Evolutionary conservation across 306 rosid species (phyloP).

Genomic region (Sophora flavescens): DNA sequence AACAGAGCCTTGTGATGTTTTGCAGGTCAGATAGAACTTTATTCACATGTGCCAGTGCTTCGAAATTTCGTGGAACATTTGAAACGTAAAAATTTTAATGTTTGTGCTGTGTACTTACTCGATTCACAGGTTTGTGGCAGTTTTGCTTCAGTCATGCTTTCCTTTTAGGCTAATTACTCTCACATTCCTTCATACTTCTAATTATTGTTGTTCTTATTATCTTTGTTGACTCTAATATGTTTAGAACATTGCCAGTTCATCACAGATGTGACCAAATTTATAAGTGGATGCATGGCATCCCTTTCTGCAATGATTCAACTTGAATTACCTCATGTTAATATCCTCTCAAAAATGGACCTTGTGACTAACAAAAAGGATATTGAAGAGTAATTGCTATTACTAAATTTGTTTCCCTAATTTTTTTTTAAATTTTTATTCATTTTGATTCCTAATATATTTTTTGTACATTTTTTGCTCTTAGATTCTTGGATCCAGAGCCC

Average conservation of each 20-base stretch:
- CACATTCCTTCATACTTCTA: constrained; percentile 12
- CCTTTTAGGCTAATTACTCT: no score
- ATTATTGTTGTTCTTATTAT: not conserved
- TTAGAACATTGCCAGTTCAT: constrained; percentile 60
- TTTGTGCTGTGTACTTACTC: no score
- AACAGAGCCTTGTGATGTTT: no score
- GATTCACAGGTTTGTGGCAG: no score
- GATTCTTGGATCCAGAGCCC: no score
- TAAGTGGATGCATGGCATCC: constrained; percentile 91
- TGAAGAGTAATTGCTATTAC: constrained; percentile 64
- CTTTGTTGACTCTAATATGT: constrained; percentile 32
- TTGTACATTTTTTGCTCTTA: no score
- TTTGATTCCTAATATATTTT: no score
- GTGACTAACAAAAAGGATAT: constrained; percentile 78
- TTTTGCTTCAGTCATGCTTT: no score
- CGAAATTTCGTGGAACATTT: no score
- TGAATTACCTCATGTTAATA: constrained; percentile 91
- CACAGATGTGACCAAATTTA: constrained; percentile 93
- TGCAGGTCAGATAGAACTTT: no score
- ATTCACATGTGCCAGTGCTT: no score
- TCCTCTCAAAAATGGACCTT: constrained; percentile 96
- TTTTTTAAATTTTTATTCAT: constrained; percentile 10
- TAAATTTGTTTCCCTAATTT: constrained; percentile 22
- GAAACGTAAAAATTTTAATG: no score
- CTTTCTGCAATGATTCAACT: constrained; percentile 93